Evolutionary conservation across 805 yeast species (phyloP).

Genomic region (Candida tammaniensis): DNA sequence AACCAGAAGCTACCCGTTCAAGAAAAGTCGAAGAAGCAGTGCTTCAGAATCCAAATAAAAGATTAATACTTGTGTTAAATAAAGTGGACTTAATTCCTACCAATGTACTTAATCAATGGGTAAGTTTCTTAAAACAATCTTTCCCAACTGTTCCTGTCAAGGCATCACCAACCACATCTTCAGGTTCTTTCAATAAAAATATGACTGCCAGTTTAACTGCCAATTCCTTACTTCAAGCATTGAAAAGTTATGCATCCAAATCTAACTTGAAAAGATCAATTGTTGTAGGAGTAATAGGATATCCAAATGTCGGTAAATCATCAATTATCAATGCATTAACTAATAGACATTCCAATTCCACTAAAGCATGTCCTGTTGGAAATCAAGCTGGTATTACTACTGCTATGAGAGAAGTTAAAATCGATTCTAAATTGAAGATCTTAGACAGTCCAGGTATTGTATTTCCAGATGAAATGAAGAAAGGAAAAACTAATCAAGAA

Average conservation of each 20-base stretch:
- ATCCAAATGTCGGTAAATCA: constrained; percentile 92
- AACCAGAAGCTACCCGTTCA: constrained; percentile 93
- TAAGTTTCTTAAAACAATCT: constrained; percentile 67
- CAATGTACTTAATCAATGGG: constrained; percentile 79
- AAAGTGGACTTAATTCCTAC: constrained; percentile 93
- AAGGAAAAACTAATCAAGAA: constrained; percentile 61
- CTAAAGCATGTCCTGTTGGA: constrained; percentile 90
- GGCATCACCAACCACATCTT: constrained; percentile 74
- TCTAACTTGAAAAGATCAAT: constrained; percentile 85
- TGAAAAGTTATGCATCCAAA: constrained; percentile 81
- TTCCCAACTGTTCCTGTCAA: constrained; percentile 92
- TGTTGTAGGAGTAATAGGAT: constrained; percentile 93
- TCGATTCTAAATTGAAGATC: constrained; percentile 83
- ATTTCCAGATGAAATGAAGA: constrained; percentile 68
- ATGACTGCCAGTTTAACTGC: constrained; percentile 73
- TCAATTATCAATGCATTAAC: constrained; percentile 94
- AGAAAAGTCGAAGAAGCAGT: constrained; percentile 89
- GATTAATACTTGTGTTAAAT: constrained; percentile 82
- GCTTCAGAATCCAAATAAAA: constrained; percentile 72
- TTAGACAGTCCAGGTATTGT: constrained; percentile 98
- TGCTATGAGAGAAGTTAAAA: constrained; percentile 83
- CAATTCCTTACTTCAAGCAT: constrained; percentile 67
- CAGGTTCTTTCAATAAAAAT: constrained; percentile 68
- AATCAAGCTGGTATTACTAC: constrained; percentile 98
- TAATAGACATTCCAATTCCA: constrained; percentile 62